Evolutionary conservation across 2,329 filamentous ascomycete species (phyloP).

Genomic region (Gnomoniopsis sp.): DNA sequence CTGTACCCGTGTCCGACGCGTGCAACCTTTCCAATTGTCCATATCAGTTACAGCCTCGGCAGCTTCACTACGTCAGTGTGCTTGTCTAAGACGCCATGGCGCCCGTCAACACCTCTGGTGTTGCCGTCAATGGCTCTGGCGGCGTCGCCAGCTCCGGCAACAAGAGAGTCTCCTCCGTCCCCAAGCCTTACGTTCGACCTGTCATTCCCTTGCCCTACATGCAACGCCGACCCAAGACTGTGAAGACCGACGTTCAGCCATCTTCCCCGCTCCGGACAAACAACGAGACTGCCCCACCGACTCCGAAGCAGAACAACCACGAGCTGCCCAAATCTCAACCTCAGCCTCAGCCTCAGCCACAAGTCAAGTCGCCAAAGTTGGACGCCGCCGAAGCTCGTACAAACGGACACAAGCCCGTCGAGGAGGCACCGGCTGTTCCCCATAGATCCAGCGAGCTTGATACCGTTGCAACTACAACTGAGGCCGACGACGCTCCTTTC

Average conservation of each 20-base stretch:
- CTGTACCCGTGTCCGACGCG: background rate
- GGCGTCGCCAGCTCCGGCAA: background rate
- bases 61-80: background rate
- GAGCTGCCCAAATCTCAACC: background rate
- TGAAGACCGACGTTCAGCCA: conserved; percentile 7
- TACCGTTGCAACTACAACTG: background rate
- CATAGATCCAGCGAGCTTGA: conserved; percentile 5
- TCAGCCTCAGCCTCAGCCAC: background rate
- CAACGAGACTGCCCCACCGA: conserved; percentile 10
- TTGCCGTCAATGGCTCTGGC: background rate
- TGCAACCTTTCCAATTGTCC: conserved; percentile 1
- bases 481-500: background rate
- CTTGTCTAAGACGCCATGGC: conserved; percentile 10
- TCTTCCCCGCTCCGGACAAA: conserved; percentile 15
- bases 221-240: conserved; percentile 12
- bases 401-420: conserved; percentile 1
- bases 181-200: conserved; percentile 8
- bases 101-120: conserved; percentile 6
- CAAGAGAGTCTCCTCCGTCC: conserved; percentile 1
- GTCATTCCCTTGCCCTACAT: conserved; percentile 16
- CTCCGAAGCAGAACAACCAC: background rate
- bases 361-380: background rate
- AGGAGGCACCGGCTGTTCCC: background rate
- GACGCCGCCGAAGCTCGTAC: background rate
- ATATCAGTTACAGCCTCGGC: conserved; percentile 6